Conservation (phyloP, 2,329 filamentous ascomycete species). For the Aspergillus fumigatus region DNA sequence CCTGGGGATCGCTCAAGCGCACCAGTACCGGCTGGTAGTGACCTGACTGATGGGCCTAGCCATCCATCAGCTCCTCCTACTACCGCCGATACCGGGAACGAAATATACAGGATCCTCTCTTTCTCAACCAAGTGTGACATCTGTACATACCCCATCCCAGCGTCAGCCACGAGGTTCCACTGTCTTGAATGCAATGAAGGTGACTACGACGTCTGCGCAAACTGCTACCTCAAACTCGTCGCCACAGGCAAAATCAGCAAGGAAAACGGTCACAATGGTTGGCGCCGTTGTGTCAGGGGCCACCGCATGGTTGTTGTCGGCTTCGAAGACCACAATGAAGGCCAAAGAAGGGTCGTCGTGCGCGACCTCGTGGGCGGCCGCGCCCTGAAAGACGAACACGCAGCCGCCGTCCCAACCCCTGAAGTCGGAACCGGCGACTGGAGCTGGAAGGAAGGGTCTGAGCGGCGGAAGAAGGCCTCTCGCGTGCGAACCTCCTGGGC, state of each 20-base stretch:
- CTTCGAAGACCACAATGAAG: constrained; percentile 65
- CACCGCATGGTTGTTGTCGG: constrained; percentile 81
- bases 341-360: constrained; percentile 63
- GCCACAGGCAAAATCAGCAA: constrained; percentile 60
- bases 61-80: constrained; percentile 32
- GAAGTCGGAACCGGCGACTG: constrained; percentile 32
- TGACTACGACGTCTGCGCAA: constrained; percentile 81
- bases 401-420: constrained; percentile 25
- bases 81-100: constrained; percentile 25
- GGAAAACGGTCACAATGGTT: constrained; percentile 74
- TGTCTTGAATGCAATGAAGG: constrained; percentile 72
- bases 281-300: constrained; percentile 73
- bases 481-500: constrained; percentile 21
- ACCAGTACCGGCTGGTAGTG: constrained; percentile 6
- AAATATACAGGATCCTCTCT: constrained; percentile 61
- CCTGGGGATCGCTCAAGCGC: constrained; percentile 17
- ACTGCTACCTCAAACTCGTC: constrained; percentile 70
- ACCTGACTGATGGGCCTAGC: constrained; percentile 20
- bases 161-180: constrained; percentile 68
- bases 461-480: constrained; percentile 36
- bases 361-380: constrained; percentile 74
- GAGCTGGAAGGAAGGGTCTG: constrained; percentile 41
- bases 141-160: constrained; percentile 68
- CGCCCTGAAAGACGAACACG: constrained; percentile 59
- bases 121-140: constrained; percentile 76